A percentile compares a stretch with the other conserved stretches of the same genome.
Conservation (phyloP, 805 yeast species). For the Saccharomyces mikatae region DNA sequence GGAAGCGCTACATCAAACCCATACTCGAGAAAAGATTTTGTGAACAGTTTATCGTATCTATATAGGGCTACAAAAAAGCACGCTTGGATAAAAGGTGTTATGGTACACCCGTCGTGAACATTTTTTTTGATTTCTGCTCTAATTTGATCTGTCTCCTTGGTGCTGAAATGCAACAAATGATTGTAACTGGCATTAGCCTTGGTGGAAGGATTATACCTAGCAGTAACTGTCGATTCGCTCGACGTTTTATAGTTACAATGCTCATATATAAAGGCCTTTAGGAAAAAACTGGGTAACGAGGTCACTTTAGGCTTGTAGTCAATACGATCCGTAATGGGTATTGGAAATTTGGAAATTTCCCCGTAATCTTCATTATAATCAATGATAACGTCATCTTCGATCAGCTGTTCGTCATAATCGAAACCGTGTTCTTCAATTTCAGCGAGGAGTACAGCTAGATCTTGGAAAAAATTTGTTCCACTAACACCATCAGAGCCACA, state of each 20-base stretch:
- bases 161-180: constrained; percentile 8
- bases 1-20: constrained; percentile 20
- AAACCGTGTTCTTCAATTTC: constrained; percentile 1
- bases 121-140: constrained; percentile 7
- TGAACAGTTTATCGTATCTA: constrained; percentile 12
- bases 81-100: constrained; percentile 24
- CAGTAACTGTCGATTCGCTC: constrained; percentile 4
- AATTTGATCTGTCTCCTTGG: constrained; percentile 7
- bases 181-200: constrained; percentile 5
- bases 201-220: constrained; percentile 1
- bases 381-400: constrained; percentile 2
- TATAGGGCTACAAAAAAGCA: constrained; percentile 15
- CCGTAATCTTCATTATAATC: constrained; percentile 12
- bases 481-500: constrained; percentile 21
- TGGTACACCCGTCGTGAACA: constrained; percentile 9
- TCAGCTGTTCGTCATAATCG: not conserved
- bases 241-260: constrained; percentile 8
- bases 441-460: constrained; percentile 4
- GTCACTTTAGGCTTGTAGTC: constrained; percentile 12
- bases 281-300: constrained; percentile 10
- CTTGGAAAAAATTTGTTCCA: constrained; percentile 17
- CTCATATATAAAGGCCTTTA: constrained; percentile 7
- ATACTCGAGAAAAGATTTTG: constrained; percentile 13
- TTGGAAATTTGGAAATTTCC: constrained; percentile 11
- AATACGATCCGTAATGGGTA: constrained; percentile 18